These are phyloP conservation scores for Fusarium oxysporum DNA, from an alignment of 2,329 filamentous ascomycete genomes.

Conservation along the genomic window DNA sequence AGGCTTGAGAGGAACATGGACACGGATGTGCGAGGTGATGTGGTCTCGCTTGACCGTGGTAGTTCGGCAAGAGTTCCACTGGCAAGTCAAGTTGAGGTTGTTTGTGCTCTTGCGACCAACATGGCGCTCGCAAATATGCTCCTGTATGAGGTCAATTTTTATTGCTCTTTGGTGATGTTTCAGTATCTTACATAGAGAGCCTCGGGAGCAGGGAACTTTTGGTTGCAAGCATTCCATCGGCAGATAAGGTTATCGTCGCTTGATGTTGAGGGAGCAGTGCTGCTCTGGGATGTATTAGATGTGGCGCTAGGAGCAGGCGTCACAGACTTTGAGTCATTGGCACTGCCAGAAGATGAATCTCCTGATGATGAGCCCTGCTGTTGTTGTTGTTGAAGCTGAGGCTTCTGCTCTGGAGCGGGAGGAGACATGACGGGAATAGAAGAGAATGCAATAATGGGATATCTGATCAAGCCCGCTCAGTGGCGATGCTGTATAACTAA, in stretches of 20 bases:
- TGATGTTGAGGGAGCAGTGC: conserved; percentile 53
- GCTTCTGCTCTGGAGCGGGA: conserved; percentile 45
- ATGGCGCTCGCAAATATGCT: conserved; percentile 98
- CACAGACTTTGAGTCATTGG: conserved; percentile 62
- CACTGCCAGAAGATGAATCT: conserved; percentile 52
- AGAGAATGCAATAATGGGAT: conserved; percentile 13
- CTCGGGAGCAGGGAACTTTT: conserved; percentile 69
- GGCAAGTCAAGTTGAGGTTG: conserved; percentile 96
- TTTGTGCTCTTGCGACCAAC: conserved; percentile 99
- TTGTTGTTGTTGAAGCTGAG: conserved; percentile 41
- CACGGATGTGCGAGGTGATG: conserved; percentile 98
- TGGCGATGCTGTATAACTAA: conserved; percentile 7
- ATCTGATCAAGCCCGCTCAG: conserved; percentile 38
- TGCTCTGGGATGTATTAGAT: conserved; percentile 59
- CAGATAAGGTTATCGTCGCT: conserved; percentile 68
- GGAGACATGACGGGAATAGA: conserved; percentile 48
- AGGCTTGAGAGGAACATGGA: conserved; percentile 98
- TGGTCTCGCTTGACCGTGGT: conserved; percentile 99
- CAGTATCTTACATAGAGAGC: conserved; percentile 66
- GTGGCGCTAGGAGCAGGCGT: conserved; percentile 65
- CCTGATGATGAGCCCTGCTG: conserved; percentile 34
- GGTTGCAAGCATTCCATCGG: conserved; percentile 69
- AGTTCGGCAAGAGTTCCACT: conserved; percentile 95
- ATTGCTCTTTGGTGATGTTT: background rate
- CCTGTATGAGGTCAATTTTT: conserved; percentile 63